Percentiles rank a stretch among this genome's conserved stretches.
Conservation (phyloP, 2,329 filamentous ascomycete species). For the Botrytis tulipae region DNA sequence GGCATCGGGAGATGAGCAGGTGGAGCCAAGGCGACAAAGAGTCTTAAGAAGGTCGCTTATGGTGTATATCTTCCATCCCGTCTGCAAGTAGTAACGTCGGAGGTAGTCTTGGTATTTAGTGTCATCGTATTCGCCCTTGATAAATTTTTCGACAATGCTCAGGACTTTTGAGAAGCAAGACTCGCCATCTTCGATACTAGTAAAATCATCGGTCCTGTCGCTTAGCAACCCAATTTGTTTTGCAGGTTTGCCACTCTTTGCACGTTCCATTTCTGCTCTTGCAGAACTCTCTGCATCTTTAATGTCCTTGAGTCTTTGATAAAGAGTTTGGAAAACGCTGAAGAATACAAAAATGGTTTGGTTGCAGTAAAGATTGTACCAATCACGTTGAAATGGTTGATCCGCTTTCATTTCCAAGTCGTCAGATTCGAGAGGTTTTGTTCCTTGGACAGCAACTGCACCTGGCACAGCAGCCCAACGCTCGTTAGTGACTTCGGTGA, state of each 20-base stretch:
- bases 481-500: constrained; percentile 63
- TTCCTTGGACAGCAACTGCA: constrained; percentile 53
- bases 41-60: constrained; percentile 84
- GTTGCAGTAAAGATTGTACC: constrained; percentile 90
- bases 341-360: constrained; percentile 93
- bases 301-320: constrained; percentile 77
- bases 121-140: constrained; percentile 79
- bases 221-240: constrained; percentile 80
- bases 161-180: constrained; percentile 85
- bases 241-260: constrained; percentile 75
- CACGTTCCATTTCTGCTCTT: constrained; percentile 68
- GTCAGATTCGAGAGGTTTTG: constrained; percentile 52
- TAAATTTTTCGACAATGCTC: constrained; percentile 80
- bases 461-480: constrained; percentile 63
- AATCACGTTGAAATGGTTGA: constrained; percentile 74
- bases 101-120: constrained; percentile 84
- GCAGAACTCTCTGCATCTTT: constrained; percentile 78
- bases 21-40: constrained; percentile 74
- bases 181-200: constrained; percentile 55
- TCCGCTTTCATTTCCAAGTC: constrained; percentile 70
- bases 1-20: constrained; percentile 79
- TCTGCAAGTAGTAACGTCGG: constrained; percentile 85
- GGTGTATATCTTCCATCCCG: constrained; percentile 90
- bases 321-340: constrained; percentile 87
- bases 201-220: constrained; percentile 74